A percentile compares a stretch with the other conserved stretches of the same genome.
Conservation (phyloP, 257 asterid species). For the Solanum virginianum region DNA sequence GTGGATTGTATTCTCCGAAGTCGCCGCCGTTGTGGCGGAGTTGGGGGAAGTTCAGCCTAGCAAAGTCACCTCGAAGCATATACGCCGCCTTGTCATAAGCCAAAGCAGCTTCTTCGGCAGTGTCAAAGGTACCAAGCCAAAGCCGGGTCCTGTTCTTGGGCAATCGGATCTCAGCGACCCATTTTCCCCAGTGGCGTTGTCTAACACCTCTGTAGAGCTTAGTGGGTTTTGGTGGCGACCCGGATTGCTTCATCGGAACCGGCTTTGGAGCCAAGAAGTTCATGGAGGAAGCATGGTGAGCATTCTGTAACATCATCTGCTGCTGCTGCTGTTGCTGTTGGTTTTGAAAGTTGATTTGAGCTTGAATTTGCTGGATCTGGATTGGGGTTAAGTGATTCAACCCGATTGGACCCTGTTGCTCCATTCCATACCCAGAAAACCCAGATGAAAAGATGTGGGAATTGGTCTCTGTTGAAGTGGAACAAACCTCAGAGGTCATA, state of each 20-base stretch:
- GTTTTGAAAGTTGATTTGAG: constrained; percentile 26
- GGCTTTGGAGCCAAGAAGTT: constrained; percentile 45
- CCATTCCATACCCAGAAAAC: constrained; percentile 14
- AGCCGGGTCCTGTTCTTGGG: constrained; percentile 86
- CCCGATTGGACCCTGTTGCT: constrained; percentile 21
- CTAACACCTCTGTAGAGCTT: constrained; percentile 96
- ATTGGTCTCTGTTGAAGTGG: not conserved
- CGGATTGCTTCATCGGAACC: constrained; percentile 44
- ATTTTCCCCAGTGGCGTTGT: constrained; percentile 99
- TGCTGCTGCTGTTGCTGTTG: constrained; percentile 8
- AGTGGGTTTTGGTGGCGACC: constrained; percentile 60
- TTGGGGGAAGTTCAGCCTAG: constrained; percentile 80
- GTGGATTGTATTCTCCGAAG: constrained; percentile 74
- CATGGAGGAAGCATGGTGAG: not conserved
- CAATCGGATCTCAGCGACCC: constrained; percentile 97
- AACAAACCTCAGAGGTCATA: not conserved
- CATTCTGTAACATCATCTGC: constrained; percentile 5
- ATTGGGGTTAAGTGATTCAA: constrained; percentile 28
- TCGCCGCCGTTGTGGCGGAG: constrained; percentile 77
- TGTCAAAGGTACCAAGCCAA: constrained; percentile 94
- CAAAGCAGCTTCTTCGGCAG: constrained; percentile 94
- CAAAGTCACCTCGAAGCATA: constrained; percentile 81
- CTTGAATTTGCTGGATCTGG: constrained; percentile 50
- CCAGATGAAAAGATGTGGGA: not conserved
- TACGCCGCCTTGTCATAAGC: constrained; percentile 95